These are phyloP conservation scores for Boletus reticulatus DNA, from an alignment of 768 basidiomycete species.

Conservation along the genomic window DNA sequence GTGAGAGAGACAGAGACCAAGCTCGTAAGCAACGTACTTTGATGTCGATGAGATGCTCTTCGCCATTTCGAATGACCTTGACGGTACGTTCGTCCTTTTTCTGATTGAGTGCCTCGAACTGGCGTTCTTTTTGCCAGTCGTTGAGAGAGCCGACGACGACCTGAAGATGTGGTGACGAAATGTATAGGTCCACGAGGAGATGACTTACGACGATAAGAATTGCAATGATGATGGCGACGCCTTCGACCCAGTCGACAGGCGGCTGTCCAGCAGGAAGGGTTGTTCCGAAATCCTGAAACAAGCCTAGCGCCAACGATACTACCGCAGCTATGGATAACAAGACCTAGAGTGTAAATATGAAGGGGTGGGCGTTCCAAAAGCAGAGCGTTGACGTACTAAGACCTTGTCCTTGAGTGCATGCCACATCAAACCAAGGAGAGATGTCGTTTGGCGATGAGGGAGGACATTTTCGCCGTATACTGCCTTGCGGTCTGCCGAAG, in stretches of 20 bases:
- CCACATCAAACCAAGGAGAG: conserved; percentile 78
- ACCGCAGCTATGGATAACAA: conserved; percentile 90
- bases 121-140: conserved; percentile 98
- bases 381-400: conserved; percentile 48
- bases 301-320: conserved; percentile 87
- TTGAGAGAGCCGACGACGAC: conserved; percentile 91
- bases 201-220: conserved; percentile 67
- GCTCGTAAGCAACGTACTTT: conserved; percentile 48
- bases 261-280: conserved; percentile 57
- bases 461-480: conserved; percentile 78
- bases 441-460: conserved; percentile 67
- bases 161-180: conserved; percentile 33
- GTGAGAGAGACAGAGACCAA: conserved; percentile 7
- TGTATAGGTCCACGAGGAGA: neutral
- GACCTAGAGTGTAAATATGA: conserved; percentile 47
- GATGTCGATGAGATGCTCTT: conserved; percentile 74
- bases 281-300: conserved; percentile 91
- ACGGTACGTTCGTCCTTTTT: conserved; percentile 93
- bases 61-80: conserved; percentile 74
- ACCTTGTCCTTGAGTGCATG: conserved; percentile 88
- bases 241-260: conserved; percentile 97
- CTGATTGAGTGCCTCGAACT: conserved; percentile 89
- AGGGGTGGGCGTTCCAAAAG: conserved; percentile 2
- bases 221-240: conserved; percentile 77
- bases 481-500: conserved; percentile 56